These are phyloP conservation scores for Polyporus arcularius DNA, from an alignment of 768 basidiomycete species.

Conservation along the genomic window DNA sequence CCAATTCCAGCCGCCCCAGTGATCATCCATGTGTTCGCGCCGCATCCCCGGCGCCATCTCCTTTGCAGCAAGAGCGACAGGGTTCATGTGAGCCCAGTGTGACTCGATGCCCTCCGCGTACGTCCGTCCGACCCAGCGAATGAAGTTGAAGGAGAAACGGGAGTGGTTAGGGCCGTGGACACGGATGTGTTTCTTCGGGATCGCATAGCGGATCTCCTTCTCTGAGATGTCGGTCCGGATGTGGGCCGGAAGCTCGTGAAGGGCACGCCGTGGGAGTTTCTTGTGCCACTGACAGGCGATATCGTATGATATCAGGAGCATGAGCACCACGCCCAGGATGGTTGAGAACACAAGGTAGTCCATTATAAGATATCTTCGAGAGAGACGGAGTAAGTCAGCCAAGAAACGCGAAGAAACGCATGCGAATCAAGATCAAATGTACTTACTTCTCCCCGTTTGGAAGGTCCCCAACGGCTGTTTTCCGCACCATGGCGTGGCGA, in stretches of 20 bases:
- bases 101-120: conserved; percentile 30
- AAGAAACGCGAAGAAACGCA: too few relatives aligned
- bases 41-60: conserved; percentile 19
- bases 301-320: conserved; percentile 20
- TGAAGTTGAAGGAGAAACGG: conserved; percentile 31
- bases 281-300: conserved; percentile 32
- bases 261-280: conserved; percentile 25
- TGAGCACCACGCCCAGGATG: neutral
- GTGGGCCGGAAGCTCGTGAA: conserved; percentile 7
- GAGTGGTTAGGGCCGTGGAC: conserved; percentile 31
- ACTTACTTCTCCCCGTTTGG: conserved; percentile 27
- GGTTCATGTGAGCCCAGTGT: conserved; percentile 19
- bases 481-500: conserved; percentile 23
- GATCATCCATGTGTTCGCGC: conserved; percentile 18
- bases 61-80: conserved; percentile 1
- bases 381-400: too few relatives aligned
- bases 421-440: neutral
- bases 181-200: conserved; percentile 37
- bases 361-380: conserved; percentile 15
- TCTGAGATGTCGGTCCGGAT: neutral
- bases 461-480: conserved; percentile 26
- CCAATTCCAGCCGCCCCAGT: conserved; percentile 35
- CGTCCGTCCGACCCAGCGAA: conserved; percentile 15
- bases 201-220: conserved; percentile 17
- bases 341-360: conserved; percentile 23